Base-by-base conservation (phyloP, 331 rosid species). In the Malus hybrid region DNA sequence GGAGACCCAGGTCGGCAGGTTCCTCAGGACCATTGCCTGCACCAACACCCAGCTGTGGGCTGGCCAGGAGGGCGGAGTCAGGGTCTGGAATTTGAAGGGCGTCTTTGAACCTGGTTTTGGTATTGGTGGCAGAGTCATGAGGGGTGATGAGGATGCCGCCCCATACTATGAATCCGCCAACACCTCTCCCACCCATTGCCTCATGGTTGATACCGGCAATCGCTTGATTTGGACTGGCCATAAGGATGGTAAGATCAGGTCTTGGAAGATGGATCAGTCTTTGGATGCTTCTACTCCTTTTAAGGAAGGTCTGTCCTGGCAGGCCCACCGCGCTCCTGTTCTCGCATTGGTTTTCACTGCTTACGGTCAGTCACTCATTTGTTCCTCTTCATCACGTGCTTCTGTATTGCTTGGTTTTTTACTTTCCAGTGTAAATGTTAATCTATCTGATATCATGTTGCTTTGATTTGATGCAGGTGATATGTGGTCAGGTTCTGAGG, bases 301-400 rank as follows among this genome's bases (percentile, higher is more conserved):
- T 60, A 95, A 89, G 90, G 99, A 95, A 80, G 99, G 97, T 48
- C 97, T 95, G 73, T 92, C 99, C 3, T 95, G 99, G 99, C 99
- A 86, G 81, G 99, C 97, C 4, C 96, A 95, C 63, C 88, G 88
- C 28, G 90, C 87, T 70, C 93, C 97, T 27, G 96, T 90, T 83
- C 96, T 87, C 79, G 82, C 97, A 76, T 71, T 95, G 80, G 84
- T 85, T 76, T 69, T 89, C 34, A 89, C 85, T 79, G 70, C 90
- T 74, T 87, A 84, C 5, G 99, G 97, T 88, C 44, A 31, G 68
- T 64, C 44, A 55, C 60, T 55, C 24, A 55, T 4, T 54, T 6
- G 5, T 55, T 55, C 3, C 60, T 55, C 60, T 18, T 55, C 22
- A 0, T 55, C n/a, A 19, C 2, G 24, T 55, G 60, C 60, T 55